A percentile compares a stretch with the other conserved stretches of the same genome.
Evolutionary conservation across 2,329 filamentous ascomycete genomes (phyloP).

Genomic region (Calonectria henricotiae): DNA sequence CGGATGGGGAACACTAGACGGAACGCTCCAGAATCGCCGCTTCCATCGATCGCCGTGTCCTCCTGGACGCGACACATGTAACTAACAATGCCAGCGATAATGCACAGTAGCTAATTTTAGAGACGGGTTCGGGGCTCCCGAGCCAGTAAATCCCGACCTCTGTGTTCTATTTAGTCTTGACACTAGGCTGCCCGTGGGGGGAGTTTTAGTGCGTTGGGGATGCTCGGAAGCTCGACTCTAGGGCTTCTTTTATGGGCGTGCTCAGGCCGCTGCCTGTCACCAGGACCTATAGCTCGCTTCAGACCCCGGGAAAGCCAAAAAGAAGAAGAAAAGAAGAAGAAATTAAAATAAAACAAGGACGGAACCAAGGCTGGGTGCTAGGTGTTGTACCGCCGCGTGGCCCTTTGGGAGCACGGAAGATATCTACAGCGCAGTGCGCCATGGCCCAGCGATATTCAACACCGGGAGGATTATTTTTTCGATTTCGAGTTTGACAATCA

Average conservation of each 20-base stretch:
- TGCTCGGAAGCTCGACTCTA: neutral
- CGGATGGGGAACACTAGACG: neutral
- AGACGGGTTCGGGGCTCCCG: conserved; percentile 18
- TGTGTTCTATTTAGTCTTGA: conserved; percentile 17
- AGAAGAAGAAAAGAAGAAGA: neutral
- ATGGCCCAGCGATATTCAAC: neutral
- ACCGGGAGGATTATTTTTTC: neutral
- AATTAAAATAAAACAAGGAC: neutral
- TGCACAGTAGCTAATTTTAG: neutral
- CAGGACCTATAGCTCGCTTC: neutral
- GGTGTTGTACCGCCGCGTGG: neutral
- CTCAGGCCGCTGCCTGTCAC: conserved; percentile 6
- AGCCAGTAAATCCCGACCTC: conserved; percentile 2
- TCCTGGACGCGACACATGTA: conserved; percentile 3
- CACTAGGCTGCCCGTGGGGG: conserved; percentile 1
- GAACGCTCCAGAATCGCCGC: conserved; percentile 10
- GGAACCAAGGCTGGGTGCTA: neutral
- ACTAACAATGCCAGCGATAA: conserved; percentile 5
- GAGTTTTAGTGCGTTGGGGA: neutral
- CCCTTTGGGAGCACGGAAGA: neutral
- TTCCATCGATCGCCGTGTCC: neutral
- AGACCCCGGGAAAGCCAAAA: conserved; percentile 1
- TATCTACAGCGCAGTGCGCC: neutral
- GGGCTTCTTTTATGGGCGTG: neutral
- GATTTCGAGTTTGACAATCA: neutral